Base-by-base conservation (phyloP, 2,329 filamentous ascomycete species). In the Thielaviopsis populi region DNA sequence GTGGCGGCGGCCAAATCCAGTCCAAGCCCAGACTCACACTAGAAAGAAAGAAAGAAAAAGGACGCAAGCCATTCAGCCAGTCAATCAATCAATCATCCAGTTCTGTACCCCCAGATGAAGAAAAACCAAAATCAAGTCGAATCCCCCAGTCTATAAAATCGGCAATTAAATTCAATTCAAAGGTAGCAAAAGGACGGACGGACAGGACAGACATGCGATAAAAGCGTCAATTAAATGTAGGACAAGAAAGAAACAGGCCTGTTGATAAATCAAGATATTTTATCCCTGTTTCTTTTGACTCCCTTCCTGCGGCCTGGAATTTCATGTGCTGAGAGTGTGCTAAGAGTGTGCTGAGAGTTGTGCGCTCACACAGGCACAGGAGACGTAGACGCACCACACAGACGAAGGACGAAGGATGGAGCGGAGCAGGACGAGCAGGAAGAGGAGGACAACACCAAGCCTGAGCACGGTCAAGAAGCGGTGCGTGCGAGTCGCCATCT, bases 381-480 rank as follows among this genome's bases (percentile, higher is more conserved):
- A 56, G n/a, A 27, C n/a, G n/a, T n/a, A n/a, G n/a, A n/a, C n/a
- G n/a, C n/a, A 37, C 50, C 33, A 56, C 53, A 56, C 53, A 56
- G 48, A 53, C 48, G 24, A 53, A 27, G 24, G 7, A 30, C 30
- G 15, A 19, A 22, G 53, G 30, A 19, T 10, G 15, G 30, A 22
- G 22, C 13, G 8, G 22, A 54, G 22, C 13, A 30, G 48, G 27
- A 54, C 7, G 15, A 4, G 15, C 27, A 54, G 24, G 27, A 54
- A 7, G 50, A 27, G 27, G 53, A 56, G 5, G 17, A 33, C 53
- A 37, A 37, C 15, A 33, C 53, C 13, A 56, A 37, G 5, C 24
- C 27, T 15, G 37, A 56, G 24, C 19, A 19, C n/a, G n/a, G 17
- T 17, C 19, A 19, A 10, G 17, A 19, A 19, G 53, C 17, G 53